Evolutionary conservation across 192 early-diverging fungal species (phyloP), one percentile per base, ranked within the genome.

Genomic region (Tieghemiomyces parasiticus): DNA sequence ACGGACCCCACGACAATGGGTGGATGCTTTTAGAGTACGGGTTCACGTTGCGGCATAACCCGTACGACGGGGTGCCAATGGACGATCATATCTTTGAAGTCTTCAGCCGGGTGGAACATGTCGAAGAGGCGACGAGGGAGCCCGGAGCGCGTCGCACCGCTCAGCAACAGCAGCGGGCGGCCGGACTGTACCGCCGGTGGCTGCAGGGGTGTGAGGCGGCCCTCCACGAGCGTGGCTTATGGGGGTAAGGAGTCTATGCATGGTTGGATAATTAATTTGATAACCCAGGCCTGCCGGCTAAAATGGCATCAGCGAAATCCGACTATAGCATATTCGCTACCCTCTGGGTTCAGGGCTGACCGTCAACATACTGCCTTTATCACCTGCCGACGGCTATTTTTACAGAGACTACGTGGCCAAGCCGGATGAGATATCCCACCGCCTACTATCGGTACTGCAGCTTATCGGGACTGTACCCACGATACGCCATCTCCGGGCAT

Each of bases 1-100:
- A 54, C 32, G 52, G 52, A 4, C 52, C 52, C 26, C 52, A 54
- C 52, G 52, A 54, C 52, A 54, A 54, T 29, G 52, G 20, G 24
- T 32, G 20, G 4, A 8, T 54, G 29, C 20, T n/a, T 13, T 54
- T 28, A 20, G 52, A 54, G 32, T 54, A 54, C 32, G 52, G 52
- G 14, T 54, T 54, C 32, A 20, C 20, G n/a, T 28, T 54, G 19
- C 52, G 28, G 2, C 19, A 32, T 6, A 54, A 54, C 32, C 52
- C 8, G 28, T 32, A 54, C 52, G 52, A 54, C 32, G 29, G 26
- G 12, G 52, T 54, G 28, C 24, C 29, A 20, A 19, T 54, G 52
- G 52, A 54, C 28, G 28, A 54, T 29, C 28, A 31, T 6, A 12
- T 54, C 19, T 47, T 22, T 47, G 19, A 22, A 3, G 8, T 24